Base-by-base conservation (phyloP, 352 stramenopile species). In the Globisporangium splendens region DNA sequence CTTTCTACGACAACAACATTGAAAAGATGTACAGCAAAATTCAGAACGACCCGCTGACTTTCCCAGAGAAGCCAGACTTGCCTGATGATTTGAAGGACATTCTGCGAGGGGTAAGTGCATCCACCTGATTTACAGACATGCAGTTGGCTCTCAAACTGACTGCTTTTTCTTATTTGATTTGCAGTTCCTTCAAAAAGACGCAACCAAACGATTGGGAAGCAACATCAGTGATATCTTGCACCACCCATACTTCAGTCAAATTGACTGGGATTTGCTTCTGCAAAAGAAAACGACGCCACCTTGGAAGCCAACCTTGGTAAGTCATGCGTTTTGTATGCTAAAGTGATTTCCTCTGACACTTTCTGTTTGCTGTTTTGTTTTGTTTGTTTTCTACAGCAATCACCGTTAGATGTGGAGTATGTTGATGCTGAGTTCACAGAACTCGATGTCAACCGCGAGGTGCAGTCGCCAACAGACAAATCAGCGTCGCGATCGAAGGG, bases 21-120 rank as follows among this genome's bases (percentile, higher is more conserved):
- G 87, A 97, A 72, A 94, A 93, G 54, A 96, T 97, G 85, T 97
- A 97, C 76, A 72, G 93, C 49, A 92, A 95, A 51, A 97, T 98
- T 60, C 85, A 96, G 64, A 85, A 93, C 54, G 83, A 93, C 54
- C 69, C 79, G 43, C 68, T 97, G 20, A 67, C 63, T 44, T 97
- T 97, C 56, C 87, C 87, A 0, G 70, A 76, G 14, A 90, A 89
- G 56, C 83, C 84, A 0, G 65, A 78, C 52, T 71, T 93, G 39
- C 59, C 75, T 8, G 74, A 84, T 13, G 81, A 91, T 31, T 69
- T 96, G 39, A 91, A 91, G 62, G 83, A 89, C 43, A 86, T 96
- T 59, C 63, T 96, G 17, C 68, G 77, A 56, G 77, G 73, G 51
- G 77, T 88, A 70, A 46, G 73, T 77, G 8, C 17, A 1, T 20